Conservation (phyloP, 441 rosid species). For the Pelargonium cotyledonis region DNA sequence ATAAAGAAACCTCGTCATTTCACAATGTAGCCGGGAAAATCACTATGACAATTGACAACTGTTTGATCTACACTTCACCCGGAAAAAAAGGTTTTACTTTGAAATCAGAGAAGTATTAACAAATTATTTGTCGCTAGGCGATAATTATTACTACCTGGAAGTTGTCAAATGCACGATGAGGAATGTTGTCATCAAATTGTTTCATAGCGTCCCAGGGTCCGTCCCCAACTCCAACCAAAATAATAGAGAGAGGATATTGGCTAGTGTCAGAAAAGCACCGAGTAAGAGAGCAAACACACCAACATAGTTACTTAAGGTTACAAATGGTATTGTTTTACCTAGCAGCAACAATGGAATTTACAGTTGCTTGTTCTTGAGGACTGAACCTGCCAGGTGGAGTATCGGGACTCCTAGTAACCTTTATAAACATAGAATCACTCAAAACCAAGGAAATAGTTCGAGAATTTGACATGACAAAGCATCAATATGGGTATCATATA, state of each 20-base stretch:
- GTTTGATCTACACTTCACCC: no score
- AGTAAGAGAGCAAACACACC: constrained; percentile 18
- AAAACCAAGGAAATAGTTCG: background rate
- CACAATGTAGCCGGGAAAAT: no score
- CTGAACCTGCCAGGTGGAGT: constrained; percentile 51
- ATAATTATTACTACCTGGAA: constrained; percentile 57
- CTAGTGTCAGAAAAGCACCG: constrained; percentile 30
- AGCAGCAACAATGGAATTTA: constrained; percentile 74
- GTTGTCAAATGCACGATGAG: constrained; percentile 81
- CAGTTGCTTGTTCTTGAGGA: constrained; percentile 78
- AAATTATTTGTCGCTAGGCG: background rate
- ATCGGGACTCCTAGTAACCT: constrained; percentile 71
- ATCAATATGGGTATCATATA: background rate
- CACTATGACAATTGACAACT: no score
- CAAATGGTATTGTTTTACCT: constrained; percentile 41
- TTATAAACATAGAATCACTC: constrained; percentile 3
- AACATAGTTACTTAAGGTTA: constrained; percentile 13
- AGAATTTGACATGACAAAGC: background rate
- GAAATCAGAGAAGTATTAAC: no score
- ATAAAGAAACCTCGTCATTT: no score
- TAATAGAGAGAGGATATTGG: constrained; percentile 72
- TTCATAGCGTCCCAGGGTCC: constrained; percentile 96
- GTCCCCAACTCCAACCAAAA: constrained; percentile 92
- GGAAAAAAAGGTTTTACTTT: no score
- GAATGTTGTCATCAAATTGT: constrained; percentile 83